A percentile compares a stretch with the other conserved stretches of the same genome.
Evolutionary conservation across 1,139 yeast genomes (phyloP).

Genomic region (Blastobotrys indianensis): DNA sequence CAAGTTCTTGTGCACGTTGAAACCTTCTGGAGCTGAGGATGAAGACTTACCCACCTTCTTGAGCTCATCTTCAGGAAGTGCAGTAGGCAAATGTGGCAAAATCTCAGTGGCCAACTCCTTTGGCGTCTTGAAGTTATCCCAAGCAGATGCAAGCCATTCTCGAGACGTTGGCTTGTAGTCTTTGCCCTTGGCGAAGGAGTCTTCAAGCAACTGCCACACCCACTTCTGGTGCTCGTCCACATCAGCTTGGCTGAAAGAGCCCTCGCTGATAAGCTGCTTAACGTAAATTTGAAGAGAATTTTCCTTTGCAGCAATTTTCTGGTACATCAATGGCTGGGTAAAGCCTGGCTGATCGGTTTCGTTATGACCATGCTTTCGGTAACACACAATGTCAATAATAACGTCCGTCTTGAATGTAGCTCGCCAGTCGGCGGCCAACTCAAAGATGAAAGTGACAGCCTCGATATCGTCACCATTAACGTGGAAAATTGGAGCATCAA

Average conservation of each 20-base stretch:
- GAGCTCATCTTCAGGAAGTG: conserved; percentile 65
- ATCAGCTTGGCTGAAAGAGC: conserved; percentile 82
- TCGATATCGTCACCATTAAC: conserved; percentile 98
- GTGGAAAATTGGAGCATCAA: conserved; percentile 98
- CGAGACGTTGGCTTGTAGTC: conserved; percentile 88
- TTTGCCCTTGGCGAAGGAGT: conserved; percentile 77
- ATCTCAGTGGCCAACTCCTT: conserved; percentile 94
- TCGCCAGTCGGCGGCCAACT: conserved; percentile 98
- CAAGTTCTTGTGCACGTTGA: conserved; percentile 90
- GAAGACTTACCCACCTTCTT: conserved; percentile 73
- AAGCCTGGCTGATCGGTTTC: conserved; percentile 99
- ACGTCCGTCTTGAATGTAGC: conserved; percentile 94
- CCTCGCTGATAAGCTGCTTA: conserved; percentile 73
- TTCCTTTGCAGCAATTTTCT: conserved; percentile 81
- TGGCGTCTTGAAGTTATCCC: conserved; percentile 99
- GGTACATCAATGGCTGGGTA: conserved; percentile 97
- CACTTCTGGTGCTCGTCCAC: conserved; percentile 94
- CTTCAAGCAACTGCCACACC: conserved; percentile 95
- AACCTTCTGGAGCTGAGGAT: conserved; percentile 78
- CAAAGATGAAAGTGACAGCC: conserved; percentile 84
- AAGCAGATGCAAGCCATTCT: conserved; percentile 98
- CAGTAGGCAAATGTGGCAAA: conserved; percentile 94
- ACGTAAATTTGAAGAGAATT: conserved; percentile 83
- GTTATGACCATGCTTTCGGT: conserved; percentile 98
- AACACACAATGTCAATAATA: conserved; percentile 93